Conservation (phyloP, 2,329 filamentous ascomycete species). For the Aspergillus sp. region DNA sequence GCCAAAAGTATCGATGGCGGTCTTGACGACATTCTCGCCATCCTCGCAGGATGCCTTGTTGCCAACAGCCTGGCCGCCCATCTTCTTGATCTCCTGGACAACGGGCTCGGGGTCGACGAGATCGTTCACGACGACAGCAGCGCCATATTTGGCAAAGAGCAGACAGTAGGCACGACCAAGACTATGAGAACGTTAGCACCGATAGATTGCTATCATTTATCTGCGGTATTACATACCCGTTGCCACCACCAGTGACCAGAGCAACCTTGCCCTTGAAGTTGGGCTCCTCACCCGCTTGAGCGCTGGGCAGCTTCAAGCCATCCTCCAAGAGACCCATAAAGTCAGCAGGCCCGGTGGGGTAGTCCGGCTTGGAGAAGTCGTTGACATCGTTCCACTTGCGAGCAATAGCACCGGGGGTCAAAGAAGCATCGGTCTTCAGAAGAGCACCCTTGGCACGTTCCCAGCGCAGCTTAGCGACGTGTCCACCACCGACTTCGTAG, state of each 20-base stretch:
- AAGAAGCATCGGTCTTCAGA: slow-evolving; percentile 81
- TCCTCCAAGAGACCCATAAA: slow-evolving; percentile 84
- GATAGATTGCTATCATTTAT: not conserved
- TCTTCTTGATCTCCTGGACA: slow-evolving; percentile 86
- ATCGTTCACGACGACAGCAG: slow-evolving; percentile 91
- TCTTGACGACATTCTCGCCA: slow-evolving; percentile 86
- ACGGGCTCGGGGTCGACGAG: slow-evolving; percentile 88
- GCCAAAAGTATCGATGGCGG: slow-evolving; percentile 88
- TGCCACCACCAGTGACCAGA: slow-evolving; percentile 83
- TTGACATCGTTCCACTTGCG: slow-evolving; percentile 86
- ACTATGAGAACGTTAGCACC: slow-evolving; percentile 44
- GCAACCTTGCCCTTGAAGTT: slow-evolving; percentile 84
- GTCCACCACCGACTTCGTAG: slow-evolving; percentile 90
- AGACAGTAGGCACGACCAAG: slow-evolving; percentile 90
- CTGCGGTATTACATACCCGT: slow-evolving; percentile 56
- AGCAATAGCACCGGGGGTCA: slow-evolving; percentile 84
- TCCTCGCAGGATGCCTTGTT: slow-evolving; percentile 94
- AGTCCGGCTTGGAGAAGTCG: slow-evolving; percentile 80
- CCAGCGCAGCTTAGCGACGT: slow-evolving; percentile 92
- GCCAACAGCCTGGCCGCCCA: slow-evolving; percentile 85
- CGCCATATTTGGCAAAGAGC: slow-evolving; percentile 81
- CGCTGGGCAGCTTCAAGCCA: slow-evolving; percentile 74
- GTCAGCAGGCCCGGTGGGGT: slow-evolving; percentile 83
- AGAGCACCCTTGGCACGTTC: slow-evolving; percentile 87
- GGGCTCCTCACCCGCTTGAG: slow-evolving; percentile 70